Percentiles rank a stretch among this genome's conserved stretches.
Conservation (phyloP, 108 stramenopile genomes). For the Nannochloropsis salina region DNA sequence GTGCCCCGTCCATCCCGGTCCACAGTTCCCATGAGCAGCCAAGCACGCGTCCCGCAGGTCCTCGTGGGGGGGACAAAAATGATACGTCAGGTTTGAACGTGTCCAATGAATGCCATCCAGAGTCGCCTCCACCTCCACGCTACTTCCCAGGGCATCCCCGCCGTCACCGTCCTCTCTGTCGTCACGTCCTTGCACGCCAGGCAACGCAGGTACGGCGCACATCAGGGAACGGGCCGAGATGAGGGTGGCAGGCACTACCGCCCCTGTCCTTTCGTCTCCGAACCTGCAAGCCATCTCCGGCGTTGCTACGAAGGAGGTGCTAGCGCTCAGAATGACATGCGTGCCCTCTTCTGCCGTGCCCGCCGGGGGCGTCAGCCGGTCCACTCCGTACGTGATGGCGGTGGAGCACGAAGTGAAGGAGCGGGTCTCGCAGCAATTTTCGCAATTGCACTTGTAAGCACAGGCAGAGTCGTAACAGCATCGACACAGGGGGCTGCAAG, state of each 20-base stretch:
- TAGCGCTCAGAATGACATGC: background rate
- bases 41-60: background rate
- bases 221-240: background rate
- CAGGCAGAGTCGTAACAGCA: slow-evolving; percentile 1
- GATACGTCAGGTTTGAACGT: background rate
- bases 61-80: background rate
- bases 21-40: background rate
- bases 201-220: background rate
- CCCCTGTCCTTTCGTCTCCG: background rate
- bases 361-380: background rate
- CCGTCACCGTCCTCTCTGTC: background rate
- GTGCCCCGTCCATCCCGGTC: background rate
- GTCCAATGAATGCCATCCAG: background rate
- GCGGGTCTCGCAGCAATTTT: background rate
- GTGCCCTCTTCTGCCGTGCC: background rate
- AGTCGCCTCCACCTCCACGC: slow-evolving; percentile 15
- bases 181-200: background rate
- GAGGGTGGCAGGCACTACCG: slow-evolving; percentile 1
- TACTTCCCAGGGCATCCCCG: background rate
- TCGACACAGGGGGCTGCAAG: background rate
- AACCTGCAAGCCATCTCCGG: background rate
- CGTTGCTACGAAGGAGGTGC: background rate
- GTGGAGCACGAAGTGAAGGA: background rate
- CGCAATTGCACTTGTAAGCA: background rate
- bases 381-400: background rate